Evolutionary conservation across 169 alveolate genomes (phyloP).

Genomic region (Theileria annulata): DNA sequence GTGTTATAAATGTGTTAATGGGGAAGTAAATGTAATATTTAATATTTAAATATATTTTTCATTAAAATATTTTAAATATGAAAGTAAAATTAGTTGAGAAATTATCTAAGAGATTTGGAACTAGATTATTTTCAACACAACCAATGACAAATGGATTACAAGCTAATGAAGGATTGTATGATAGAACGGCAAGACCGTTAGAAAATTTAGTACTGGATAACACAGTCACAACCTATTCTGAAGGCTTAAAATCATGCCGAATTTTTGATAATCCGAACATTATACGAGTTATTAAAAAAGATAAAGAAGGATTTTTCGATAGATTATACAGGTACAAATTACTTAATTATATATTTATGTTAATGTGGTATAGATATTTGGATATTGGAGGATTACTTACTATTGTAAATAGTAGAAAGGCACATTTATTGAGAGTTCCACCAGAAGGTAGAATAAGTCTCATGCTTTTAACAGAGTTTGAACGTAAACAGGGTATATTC

Average conservation of each 20-base stretch:
- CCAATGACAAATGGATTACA: background rate
- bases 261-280: constrained; percentile 68
- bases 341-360: no score
- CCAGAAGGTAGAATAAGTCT: constrained; percentile 44
- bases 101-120: background rate
- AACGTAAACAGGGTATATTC: constrained; percentile 38
- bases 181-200: constrained; percentile 40
- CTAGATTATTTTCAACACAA: constrained; percentile 17
- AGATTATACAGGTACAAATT: constrained; percentile 9
- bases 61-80: background rate
- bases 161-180: constrained; percentile 28
- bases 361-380: constrained; percentile 57
- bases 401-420: constrained; percentile 59
- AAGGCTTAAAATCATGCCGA: constrained; percentile 61
- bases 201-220: constrained; percentile 20
- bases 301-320: constrained; percentile 47
- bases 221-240: constrained; percentile 25
- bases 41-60: no score
- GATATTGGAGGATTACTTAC: constrained; percentile 59
- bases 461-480: constrained; percentile 51
- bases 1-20: background rate
- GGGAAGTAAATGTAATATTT: background rate
- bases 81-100: no score
- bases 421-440: constrained; percentile 45
- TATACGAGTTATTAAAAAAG: constrained; percentile 22